Evolutionary conservation across 495 filamentous ascomycete genomes (phyloP).

Genomic region (Podospora sp.): DNA sequence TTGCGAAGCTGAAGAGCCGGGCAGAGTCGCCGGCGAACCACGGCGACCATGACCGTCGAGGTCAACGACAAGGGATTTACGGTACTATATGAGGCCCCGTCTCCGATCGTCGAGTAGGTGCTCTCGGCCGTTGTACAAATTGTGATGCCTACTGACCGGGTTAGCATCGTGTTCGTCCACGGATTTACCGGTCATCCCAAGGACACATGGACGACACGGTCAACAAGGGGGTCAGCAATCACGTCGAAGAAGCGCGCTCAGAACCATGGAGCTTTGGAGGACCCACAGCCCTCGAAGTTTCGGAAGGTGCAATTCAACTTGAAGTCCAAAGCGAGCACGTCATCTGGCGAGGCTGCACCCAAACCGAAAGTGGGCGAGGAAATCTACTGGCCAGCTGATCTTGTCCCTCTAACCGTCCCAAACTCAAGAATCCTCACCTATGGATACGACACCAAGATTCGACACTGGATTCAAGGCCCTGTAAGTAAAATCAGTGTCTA

Average conservation of each 20-base stretch:
- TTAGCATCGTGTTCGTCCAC: conserved; percentile 20
- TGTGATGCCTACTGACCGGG: background rate
- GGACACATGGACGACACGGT: conserved; percentile 17
- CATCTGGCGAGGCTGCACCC: background rate
- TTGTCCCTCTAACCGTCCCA: conserved; percentile 14
- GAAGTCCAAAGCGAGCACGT: background rate
- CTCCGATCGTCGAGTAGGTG: conserved; percentile 9
- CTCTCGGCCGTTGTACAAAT: background rate
- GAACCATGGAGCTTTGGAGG: background rate
- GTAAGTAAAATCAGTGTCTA: conserved; percentile 13
- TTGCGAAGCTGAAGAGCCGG: too few relatives aligned
- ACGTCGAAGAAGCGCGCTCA: background rate
- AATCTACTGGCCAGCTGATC: conserved; percentile 19
- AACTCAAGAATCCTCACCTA: conserved; percentile 22
- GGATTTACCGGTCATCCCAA: conserved; percentile 23
- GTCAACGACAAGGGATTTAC: conserved; percentile 21
- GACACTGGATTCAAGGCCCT: conserved; percentile 5
- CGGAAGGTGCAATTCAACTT: background rate
- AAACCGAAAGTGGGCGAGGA: background rate
- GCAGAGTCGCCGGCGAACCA: too few relatives aligned
- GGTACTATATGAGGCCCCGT: conserved; percentile 13
- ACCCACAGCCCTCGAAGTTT: background rate
- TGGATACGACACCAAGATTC: conserved; percentile 19
- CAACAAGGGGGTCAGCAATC: background rate
- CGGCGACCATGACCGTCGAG: background rate